Evolutionary conservation across 1,284 basidiomycete genomes (phyloP).

Genomic region (Leccinum angustisporum): DNA sequence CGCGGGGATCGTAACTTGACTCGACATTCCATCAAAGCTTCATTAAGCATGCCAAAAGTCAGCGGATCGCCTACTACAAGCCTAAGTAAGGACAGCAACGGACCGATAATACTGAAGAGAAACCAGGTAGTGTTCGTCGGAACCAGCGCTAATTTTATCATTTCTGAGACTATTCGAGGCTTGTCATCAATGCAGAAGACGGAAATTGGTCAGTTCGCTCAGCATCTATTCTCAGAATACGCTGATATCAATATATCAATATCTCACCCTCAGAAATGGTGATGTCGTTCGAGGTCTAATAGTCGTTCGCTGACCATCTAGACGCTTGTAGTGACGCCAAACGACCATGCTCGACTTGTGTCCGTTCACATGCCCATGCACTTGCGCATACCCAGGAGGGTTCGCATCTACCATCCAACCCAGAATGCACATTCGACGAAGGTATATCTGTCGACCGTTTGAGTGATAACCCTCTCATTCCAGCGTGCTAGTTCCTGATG

Average conservation of each 20-base stretch:
- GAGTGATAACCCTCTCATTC: neutral
- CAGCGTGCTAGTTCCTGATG: slow-evolving; percentile 10
- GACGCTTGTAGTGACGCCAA: slow-evolving; percentile 56
- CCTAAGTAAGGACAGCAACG: slow-evolving; percentile 3
- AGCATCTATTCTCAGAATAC: slow-evolving; percentile 3
- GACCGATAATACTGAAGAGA: slow-evolving; percentile 47
- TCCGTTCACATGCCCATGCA: slow-evolving; percentile 61
- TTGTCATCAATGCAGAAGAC: slow-evolving; percentile 59
- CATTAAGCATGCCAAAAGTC: slow-evolving; percentile 25
- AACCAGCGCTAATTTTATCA: neutral
- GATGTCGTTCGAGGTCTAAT: slow-evolving; percentile 7
- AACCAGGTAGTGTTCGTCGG: slow-evolving; percentile 46
- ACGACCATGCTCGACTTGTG: slow-evolving; percentile 66
- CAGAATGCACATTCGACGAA: slow-evolving; percentile 72
- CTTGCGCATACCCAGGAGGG: slow-evolving; percentile 56
- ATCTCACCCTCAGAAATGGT: slow-evolving; percentile 59
- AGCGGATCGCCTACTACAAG: slow-evolving; percentile 4
- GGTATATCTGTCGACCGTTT: slow-evolving; percentile 32
- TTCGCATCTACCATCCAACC: slow-evolving; percentile 47
- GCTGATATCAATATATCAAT: slow-evolving; percentile 1
- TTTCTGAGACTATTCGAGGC: slow-evolving; percentile 18
- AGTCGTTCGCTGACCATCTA: slow-evolving; percentile 4
- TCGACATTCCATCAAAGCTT: neutral
- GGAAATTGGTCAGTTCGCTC: slow-evolving; percentile 60
- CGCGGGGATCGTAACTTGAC: neutral